Base-by-base conservation (phyloP, 345 rosid species). In the Hypericum androsaemum region DNA sequence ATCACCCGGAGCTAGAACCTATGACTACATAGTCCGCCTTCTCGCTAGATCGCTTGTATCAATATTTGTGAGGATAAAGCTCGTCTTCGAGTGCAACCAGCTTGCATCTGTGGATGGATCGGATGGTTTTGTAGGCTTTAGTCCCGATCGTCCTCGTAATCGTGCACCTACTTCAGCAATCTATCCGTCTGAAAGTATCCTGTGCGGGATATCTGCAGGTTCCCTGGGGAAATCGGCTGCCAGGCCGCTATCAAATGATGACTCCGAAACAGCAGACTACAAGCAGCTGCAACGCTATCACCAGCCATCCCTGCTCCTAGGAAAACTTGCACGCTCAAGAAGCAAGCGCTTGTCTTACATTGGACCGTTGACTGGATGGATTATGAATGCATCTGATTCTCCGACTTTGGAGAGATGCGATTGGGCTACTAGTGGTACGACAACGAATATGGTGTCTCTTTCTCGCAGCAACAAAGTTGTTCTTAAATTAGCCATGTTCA, bases 1-100 rank as follows among this genome's bases (percentile, higher is more conserved):
- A 68, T 80, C 82, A 37, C 84, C 79, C 0, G 78, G 84, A 84
- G 53, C 47, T 70, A 60, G 75, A 74, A 78, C 76, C 42, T 74
- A 76, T 50, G 90, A 83, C 64, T 76, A 80, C 37, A 38, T 50
- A 43, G 82, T 76, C 40, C 72, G 80, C 43, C 77, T 80, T 58
- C 51, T 83, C 41, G 67, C 77, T 38, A 74, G 78, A 60, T 78
- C 90, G 6, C 78, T 80, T 64, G 63, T 78, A 42, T 71, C 90
- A 3, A 35, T 80, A 63, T 62, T 80, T 17, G 77, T 72, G 67
- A 76, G 82, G 69, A 67, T 76, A 46, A 76, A 71, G 57, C 41
- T 50, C 39, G 72, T 63, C 13, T 80, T 72, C 40, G 64, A 49
- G 40, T 39, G 41, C 47, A 46, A 50, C 46, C 66, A 65, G 41